phyloP scores from a whole-genome alignment of 192 early-diverging fungal species.

The Coemansia sp. region DNA sequence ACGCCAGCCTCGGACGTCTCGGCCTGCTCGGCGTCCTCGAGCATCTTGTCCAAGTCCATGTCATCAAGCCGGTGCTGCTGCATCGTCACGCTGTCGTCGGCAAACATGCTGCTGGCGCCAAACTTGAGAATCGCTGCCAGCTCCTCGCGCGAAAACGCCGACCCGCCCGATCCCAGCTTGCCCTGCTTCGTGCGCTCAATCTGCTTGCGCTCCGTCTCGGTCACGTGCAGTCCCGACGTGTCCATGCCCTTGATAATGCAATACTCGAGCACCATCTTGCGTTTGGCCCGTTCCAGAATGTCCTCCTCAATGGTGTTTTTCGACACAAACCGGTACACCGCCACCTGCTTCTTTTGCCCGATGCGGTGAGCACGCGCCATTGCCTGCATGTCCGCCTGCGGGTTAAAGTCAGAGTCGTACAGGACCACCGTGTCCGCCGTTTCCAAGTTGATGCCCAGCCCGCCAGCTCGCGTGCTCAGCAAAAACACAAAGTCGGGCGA shows the following conservation, averaged over 20 bases:
- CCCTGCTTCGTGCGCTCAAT: constrained; percentile 50
- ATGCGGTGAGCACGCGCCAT: constrained; percentile 98
- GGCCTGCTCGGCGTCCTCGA: constrained; percentile 89
- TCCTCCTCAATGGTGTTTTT: constrained; percentile 98
- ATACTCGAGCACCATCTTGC: constrained; percentile 99
- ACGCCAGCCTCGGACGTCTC: constrained; percentile 69
- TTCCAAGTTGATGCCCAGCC: constrained; percentile 92
- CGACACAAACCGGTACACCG: constrained; percentile 96
- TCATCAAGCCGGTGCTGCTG: constrained; percentile 82
- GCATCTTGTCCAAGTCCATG: constrained; percentile 94
- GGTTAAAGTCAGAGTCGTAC: constrained; percentile 93
- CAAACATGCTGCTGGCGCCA: constrained; percentile 96
- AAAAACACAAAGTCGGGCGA: constrained; percentile 94
- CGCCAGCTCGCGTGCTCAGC: constrained; percentile 94
- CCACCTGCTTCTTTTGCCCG: constrained; percentile 95
- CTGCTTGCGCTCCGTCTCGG: constrained; percentile 50
- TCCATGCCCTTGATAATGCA: constrained; percentile 99
- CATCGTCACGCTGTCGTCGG: constrained; percentile 55
- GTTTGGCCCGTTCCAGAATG: constrained; percentile 95
- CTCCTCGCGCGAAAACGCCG: constrained; percentile 79
- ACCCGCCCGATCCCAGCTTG: constrained; percentile 32
- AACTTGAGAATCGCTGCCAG: constrained; percentile 95
- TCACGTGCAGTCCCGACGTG: constrained; percentile 77
- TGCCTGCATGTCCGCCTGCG: constrained; percentile 95
- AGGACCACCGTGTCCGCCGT: constrained; percentile 98